A percentile compares a stretch with the other conserved stretches of the same genome.
Evolutionary conservation across 345 rosid genomes (phyloP).

Genomic region (Angophora floribunda): DNA sequence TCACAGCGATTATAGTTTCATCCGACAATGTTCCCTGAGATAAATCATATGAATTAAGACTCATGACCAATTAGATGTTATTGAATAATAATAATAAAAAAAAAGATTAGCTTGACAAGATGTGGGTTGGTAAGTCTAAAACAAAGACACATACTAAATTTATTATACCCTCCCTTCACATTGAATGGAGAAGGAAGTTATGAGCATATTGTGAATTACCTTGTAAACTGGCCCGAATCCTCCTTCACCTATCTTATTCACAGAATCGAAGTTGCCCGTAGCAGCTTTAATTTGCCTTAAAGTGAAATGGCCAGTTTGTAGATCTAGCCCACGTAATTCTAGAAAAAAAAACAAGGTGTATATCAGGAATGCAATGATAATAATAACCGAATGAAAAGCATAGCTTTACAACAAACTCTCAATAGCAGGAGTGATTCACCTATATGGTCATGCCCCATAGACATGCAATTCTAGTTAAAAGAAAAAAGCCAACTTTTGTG

Average conservation of each 20-base stretch:
- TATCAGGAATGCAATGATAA: background rate
- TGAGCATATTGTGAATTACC: constrained; percentile 19
- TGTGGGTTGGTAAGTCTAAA: background rate
- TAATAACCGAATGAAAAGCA: background rate
- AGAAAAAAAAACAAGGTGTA: background rate
- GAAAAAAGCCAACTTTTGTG: background rate
- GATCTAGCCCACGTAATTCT: constrained; percentile 64
- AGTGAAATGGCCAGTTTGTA: constrained; percentile 76
- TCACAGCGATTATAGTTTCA: constrained; percentile 50
- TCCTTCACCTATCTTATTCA: constrained; percentile 92
- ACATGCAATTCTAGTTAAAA: background rate
- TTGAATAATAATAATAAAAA: background rate
- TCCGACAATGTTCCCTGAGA: constrained; percentile 43
- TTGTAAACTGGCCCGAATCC: constrained; percentile 87
- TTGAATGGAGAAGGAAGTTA: background rate
- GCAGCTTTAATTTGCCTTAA: constrained; percentile 73
- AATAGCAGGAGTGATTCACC: background rate
- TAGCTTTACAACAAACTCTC: background rate
- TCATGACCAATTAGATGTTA: background rate
- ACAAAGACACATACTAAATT: background rate
- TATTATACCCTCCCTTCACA: background rate
- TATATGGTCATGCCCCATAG: background rate
- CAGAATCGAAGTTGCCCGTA: constrained; percentile 61
- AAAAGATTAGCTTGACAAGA: background rate
- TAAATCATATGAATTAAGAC: background rate